Conservation (phyloP, 305 asterid species). For the Fraxinus paxiana region DNA sequence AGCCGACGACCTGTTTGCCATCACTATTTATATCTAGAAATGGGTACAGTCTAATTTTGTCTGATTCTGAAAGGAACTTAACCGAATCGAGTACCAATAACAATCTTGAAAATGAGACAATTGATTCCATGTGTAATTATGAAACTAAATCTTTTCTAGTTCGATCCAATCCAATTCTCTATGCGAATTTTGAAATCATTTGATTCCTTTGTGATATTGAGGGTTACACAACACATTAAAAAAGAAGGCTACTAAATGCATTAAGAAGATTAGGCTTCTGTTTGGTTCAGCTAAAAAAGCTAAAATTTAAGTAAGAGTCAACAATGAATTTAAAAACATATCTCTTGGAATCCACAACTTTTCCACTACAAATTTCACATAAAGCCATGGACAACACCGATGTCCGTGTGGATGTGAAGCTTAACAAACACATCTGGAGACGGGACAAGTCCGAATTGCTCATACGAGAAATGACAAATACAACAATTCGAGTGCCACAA, state of each 20-base stretch:
- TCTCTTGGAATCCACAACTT: too few species aligned
- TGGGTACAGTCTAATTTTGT: neutral
- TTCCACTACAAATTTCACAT: neutral
- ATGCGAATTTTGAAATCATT: neutral
- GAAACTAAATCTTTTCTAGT: neutral
- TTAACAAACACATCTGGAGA: neutral
- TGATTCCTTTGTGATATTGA: neutral
- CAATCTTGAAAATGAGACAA: neutral
- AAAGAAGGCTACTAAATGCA: neutral
- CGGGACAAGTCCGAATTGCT: neutral
- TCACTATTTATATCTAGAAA: neutral
- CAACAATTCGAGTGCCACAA: neutral
- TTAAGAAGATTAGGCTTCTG: neutral
- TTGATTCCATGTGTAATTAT: neutral
- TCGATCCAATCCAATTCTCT: neutral
- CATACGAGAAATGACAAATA: neutral
- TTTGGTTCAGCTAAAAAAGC: neutral
- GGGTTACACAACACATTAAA: too few species aligned
- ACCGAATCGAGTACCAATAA: neutral
- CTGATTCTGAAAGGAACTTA: neutral
- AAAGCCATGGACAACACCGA: neutral
- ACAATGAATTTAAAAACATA: neutral
- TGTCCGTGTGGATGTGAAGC: neutral
- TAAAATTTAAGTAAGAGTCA: too few species aligned
- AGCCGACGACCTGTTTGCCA: too few species aligned